Evolutionary conservation across 139 green algal species (phyloP), one percentile per base, ranked within the genome.

Genomic region (Picochlorum costavermella): DNA sequence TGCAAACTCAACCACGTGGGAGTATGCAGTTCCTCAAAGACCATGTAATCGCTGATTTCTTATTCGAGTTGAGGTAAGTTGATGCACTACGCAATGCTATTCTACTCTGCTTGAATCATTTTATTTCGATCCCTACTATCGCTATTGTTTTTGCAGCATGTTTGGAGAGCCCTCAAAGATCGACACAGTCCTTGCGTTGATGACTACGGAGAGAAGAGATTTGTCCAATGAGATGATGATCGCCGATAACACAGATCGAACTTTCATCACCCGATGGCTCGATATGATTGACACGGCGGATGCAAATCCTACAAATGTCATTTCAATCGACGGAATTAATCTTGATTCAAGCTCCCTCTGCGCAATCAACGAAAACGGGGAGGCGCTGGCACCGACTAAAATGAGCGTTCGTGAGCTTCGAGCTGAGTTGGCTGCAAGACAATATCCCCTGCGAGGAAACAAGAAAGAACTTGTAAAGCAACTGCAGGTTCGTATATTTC

Each of bases 361-460:
- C 33, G 45, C 26, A 20, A n/a, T 66, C 14, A 23, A 37, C 37
- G 26, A 56, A 45, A 25, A 26, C 17, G 60, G 26, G 2, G 31
- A 59, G 5, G 14, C n/a, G 20, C 33, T 55, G 17, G 13, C 16
- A 28, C 31, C 33, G 11, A 55, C 25, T 40, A 66, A 55, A 13
- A 66, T 66, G 60, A 56, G 14, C 23, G 60, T 66, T 23, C 51
- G 31, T 20, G 46, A 66, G 12, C 13, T 66, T 17, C 60, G 60
- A 40, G 60, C 60, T 23, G 60, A 66, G n/a, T 12, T 66, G 3
- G 46, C 26, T 43, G 33, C 25, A 45, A 43, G 60, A n/a, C 13
- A 43, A 20, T 43, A 13, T 17, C 36, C 60, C 10, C n/a, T 43
- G 13, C 29, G 36, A 45, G 60, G 60, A 6, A 66, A 55, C 48